phyloP scores from a whole-genome alignment of 495 filamentous ascomycete genomes.

The Neurospora sp. region DNA sequence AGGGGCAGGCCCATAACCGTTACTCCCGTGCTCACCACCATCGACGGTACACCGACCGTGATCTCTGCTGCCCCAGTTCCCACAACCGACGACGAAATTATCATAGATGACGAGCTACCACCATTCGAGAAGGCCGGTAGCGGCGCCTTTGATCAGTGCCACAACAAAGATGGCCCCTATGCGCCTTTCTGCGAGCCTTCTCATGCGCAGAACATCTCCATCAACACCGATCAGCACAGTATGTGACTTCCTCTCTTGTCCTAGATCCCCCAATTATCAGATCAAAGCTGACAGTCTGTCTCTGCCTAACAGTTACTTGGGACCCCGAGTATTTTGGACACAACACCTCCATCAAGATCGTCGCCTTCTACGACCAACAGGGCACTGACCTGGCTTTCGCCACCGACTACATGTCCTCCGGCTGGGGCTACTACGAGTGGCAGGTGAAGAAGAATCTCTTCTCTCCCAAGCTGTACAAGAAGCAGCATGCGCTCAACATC shows the following conservation, averaged over 20 bases:
- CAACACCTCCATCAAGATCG: conserved; percentile 26
- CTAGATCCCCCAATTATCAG: neutral
- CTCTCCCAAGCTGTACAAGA: conserved; percentile 8
- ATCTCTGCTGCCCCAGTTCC: conserved; percentile 26
- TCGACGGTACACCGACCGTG: conserved; percentile 28
- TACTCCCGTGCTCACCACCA: conserved; percentile 29
- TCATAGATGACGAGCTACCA: conserved; percentile 18
- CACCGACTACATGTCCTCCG: conserved; percentile 20
- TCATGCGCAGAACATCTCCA: conserved; percentile 13
- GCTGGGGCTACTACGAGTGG: conserved; percentile 34
- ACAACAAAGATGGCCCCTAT: conserved; percentile 24
- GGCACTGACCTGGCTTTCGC: conserved; percentile 25
- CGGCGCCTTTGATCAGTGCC: conserved; percentile 26
- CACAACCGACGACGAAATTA: conserved; percentile 20
- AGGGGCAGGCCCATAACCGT: conserved; percentile 25
- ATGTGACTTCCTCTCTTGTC: conserved; percentile 1
- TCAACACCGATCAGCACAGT: conserved; percentile 33
- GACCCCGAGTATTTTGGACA: conserved; percentile 30
- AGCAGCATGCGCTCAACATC: conserved; percentile 26
- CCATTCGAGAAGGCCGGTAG: conserved; percentile 18
- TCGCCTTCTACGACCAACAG: conserved; percentile 27
- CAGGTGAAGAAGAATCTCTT: conserved; percentile 19
- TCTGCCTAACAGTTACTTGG: conserved; percentile 29
- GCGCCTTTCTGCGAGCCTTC: conserved; percentile 33
- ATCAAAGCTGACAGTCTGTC: neutral